Conservation (phyloP, 495 filamentous ascomycete genomes). For the Jackrogersella minutella region DNA sequence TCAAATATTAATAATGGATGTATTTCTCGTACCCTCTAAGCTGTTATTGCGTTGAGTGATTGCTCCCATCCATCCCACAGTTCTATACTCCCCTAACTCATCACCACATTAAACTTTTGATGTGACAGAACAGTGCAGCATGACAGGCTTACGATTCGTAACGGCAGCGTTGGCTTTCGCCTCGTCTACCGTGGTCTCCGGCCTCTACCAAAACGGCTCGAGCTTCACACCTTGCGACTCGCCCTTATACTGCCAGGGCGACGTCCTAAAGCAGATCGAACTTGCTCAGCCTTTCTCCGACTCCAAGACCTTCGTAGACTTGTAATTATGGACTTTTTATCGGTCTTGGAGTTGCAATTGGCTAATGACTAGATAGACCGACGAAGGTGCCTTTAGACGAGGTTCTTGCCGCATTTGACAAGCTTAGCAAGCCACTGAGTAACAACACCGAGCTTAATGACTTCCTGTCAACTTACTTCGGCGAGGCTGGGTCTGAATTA, state of each 20-base stretch:
- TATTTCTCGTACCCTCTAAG: not conserved
- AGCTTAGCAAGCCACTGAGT: conserved; percentile 54
- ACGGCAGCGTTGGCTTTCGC: conserved; percentile 39
- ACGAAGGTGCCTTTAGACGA: conserved; percentile 55
- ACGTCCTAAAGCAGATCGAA: conserved; percentile 57
- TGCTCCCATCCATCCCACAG: not conserved
- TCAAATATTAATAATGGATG: no score
- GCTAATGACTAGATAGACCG: conserved; percentile 47
- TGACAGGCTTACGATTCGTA: conserved; percentile 22
- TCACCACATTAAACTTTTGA: conserved; percentile 2
- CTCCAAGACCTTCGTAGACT: conserved; percentile 62
- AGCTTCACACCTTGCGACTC: conserved; percentile 58
- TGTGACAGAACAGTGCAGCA: conserved; percentile 12
- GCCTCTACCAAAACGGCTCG: conserved; percentile 57
- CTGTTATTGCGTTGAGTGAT: not conserved
- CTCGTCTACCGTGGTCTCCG: conserved; percentile 33
- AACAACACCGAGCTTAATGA: conserved; percentile 58
- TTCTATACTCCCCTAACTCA: not conserved
- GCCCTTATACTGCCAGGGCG: conserved; percentile 58
- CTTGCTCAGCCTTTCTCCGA: conserved; percentile 58
- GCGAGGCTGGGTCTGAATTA: conserved; percentile 57
- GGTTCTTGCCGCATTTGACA: conserved; percentile 53
- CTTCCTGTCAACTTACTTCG: conserved; percentile 56
- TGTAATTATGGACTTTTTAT: conserved; percentile 47
- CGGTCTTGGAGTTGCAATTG: not conserved